These are phyloP conservation scores for Globisporangium nodosum DNA, from an alignment of 352 stramenopile genomes.

Conservation along the genomic window DNA sequence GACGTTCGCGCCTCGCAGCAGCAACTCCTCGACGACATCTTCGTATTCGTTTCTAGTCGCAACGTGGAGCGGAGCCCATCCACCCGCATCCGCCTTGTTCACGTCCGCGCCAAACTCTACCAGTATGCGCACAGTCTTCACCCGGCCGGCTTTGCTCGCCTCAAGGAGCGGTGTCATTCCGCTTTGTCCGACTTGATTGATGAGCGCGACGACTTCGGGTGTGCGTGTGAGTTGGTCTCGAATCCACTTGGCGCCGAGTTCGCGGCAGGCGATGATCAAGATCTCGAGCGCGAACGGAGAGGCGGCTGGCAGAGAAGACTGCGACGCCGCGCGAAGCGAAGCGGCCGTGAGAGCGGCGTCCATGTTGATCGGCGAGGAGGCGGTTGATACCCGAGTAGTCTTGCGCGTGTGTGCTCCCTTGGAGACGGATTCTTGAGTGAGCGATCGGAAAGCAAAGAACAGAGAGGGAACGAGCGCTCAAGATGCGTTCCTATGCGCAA, in stretches of 20 bases:
- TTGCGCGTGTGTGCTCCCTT: no score
- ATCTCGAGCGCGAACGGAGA: background rate
- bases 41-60: background rate
- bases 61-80: background rate
- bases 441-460: no score
- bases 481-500: no score
- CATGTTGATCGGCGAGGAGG: background rate
- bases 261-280: background rate
- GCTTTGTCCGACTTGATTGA: background rate
- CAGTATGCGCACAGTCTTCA: background rate
- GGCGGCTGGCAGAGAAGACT: background rate
- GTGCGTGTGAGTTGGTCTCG: background rate
- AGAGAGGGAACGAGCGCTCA: no score
- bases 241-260: background rate
- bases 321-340: background rate
- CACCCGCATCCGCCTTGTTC: background rate
- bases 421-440: no score
- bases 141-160: background rate
- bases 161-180: background rate
- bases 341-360: background rate
- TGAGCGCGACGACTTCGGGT: background rate
- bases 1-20: background rate
- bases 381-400: no score
- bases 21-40: background rate
- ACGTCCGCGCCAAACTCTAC: background rate